phyloP scores from a whole-genome alignment of 306 rosid species.

The Malus domestica region DNA sequence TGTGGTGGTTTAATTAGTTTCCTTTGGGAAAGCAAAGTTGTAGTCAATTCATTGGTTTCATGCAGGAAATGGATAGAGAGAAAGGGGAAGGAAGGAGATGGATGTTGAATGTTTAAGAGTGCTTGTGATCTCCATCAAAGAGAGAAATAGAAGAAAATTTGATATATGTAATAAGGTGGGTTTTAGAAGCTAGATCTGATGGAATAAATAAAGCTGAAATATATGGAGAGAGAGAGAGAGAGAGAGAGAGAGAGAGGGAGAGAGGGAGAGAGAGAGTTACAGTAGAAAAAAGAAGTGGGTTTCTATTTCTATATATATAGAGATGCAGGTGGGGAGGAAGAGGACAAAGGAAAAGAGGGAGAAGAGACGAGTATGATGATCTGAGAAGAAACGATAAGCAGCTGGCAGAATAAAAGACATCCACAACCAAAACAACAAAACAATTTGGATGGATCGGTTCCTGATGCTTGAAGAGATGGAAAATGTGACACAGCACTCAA shows the following conservation, averaged over 20 bases:
- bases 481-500: neutral
- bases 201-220: conserved; percentile 37
- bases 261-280: conserved; percentile 27
- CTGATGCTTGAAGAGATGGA: conserved; percentile 20
- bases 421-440: conserved; percentile 17
- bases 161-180: conserved; percentile 21
- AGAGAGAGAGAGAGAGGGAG: conserved; percentile 24
- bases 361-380: conserved; percentile 20
- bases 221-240: conserved; percentile 1
- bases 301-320: conserved; percentile 4
- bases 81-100: conserved; percentile 18
- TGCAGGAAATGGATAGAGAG: conserved; percentile 38
- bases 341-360: conserved; percentile 7
- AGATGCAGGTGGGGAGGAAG: neutral
- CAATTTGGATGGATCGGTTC: conserved; percentile 19
- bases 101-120: conserved; percentile 31
- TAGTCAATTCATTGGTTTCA: conserved; percentile 55
- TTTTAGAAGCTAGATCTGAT: conserved; percentile 44
- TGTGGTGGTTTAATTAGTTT: conserved; percentile 37
- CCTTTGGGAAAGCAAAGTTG: conserved; percentile 52
- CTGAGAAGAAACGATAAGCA: conserved; percentile 30
- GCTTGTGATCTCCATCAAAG: conserved; percentile 80
- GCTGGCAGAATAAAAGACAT: conserved; percentile 31
- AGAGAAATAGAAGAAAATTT: conserved; percentile 6
- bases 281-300: conserved; percentile 30